phyloP scores from a whole-genome alignment of 2,329 filamentous ascomycete species.

The Conoideocrella luteorostrata region DNA sequence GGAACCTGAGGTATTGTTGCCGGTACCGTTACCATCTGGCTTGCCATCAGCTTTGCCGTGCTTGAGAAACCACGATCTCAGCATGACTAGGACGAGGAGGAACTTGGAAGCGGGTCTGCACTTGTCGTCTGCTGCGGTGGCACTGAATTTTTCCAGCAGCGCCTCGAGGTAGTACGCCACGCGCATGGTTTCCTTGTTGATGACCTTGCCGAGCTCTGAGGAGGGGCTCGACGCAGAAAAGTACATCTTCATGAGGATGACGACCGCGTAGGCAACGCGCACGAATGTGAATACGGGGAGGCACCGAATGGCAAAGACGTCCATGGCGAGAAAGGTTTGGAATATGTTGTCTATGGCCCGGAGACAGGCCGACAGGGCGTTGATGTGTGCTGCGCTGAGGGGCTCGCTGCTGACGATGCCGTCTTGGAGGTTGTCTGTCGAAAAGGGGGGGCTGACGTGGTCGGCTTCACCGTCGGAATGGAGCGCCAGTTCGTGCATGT shows the following conservation, averaged over 20 bases:
- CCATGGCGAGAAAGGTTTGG: conserved; percentile 57
- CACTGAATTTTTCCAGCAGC: conserved; percentile 62
- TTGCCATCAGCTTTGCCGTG: conserved; percentile 27
- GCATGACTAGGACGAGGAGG: conserved; percentile 61
- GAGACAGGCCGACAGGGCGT: conserved; percentile 61
- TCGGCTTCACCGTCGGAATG: conserved; percentile 56
- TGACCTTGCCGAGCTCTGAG: conserved; percentile 62
- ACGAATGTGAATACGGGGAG: conserved; percentile 67
- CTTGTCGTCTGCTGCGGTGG: conserved; percentile 55
- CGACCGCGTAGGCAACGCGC: conserved; percentile 63
- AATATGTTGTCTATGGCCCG: conserved; percentile 61
- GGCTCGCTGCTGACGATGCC: conserved; percentile 34
- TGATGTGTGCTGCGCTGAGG: conserved; percentile 50
- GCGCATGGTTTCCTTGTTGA: conserved; percentile 61
- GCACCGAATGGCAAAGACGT: conserved; percentile 51
- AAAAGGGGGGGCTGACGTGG: conserved; percentile 42
- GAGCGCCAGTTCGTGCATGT: conserved; percentile 70
- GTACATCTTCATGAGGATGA: conserved; percentile 69
- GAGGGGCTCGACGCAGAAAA: conserved; percentile 58
- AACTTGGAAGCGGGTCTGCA: conserved; percentile 65
- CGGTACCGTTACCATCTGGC: too few relatives aligned
- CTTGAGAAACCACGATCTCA: conserved; percentile 62
- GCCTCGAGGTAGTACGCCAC: conserved; percentile 60
- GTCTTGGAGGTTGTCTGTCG: conserved; percentile 37
- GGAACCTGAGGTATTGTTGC: too few relatives aligned